Conservation (phyloP, 2,329 filamentous ascomycete genomes). For the Sporothrix brunneoviolacea region DNA sequence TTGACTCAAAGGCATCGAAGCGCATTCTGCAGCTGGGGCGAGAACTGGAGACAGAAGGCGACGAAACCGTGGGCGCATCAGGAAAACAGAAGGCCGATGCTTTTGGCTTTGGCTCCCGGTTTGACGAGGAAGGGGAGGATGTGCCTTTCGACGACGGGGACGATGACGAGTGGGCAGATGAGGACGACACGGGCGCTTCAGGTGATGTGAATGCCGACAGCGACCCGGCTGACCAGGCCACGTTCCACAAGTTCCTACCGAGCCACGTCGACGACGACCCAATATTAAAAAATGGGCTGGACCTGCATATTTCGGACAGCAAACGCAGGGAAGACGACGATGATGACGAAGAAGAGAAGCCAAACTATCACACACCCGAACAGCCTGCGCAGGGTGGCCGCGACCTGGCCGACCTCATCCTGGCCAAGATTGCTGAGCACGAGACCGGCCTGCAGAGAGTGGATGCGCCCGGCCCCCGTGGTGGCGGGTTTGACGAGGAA, state of each 20-base stretch:
- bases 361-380: not conserved
- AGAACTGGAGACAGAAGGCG: constrained; percentile 77
- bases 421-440: constrained; percentile 88
- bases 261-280: constrained; percentile 63
- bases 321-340: constrained; percentile 24
- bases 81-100: constrained; percentile 50
- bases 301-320: constrained; percentile 14
- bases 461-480: not conserved
- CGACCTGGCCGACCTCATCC: constrained; percentile 86
- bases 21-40: constrained; percentile 87
- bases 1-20: constrained; percentile 81
- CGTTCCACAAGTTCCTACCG: constrained; percentile 85
- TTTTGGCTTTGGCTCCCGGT: constrained; percentile 75
- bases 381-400: constrained; percentile 35
- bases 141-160: constrained; percentile 50
- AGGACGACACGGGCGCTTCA: constrained; percentile 64
- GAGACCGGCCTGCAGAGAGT: constrained; percentile 48
- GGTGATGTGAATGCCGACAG: constrained; percentile 77
- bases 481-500: constrained; percentile 60
- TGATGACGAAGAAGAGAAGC: constrained; percentile 33
- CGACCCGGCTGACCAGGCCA: constrained; percentile 80
- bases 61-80: constrained; percentile 1
- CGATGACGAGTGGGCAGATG: constrained; percentile 68
- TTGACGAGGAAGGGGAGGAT: constrained; percentile 47
- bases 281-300: constrained; percentile 54